Conservation (phyloP, 1,139 yeast genomes). For the Yarrowia galli region DNA sequence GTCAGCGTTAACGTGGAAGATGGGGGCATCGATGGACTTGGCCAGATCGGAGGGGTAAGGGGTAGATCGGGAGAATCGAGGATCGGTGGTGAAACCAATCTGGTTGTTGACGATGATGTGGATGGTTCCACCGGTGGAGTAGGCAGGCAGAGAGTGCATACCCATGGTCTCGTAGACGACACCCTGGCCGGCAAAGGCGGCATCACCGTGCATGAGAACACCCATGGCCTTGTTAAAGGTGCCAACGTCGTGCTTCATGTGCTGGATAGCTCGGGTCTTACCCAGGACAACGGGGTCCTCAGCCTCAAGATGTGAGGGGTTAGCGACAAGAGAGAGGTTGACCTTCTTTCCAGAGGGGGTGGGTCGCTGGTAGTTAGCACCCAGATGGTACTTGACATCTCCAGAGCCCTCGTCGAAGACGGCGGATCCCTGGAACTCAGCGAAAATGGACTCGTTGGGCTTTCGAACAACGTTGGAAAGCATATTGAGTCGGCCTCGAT, state of each 20-base stretch:
- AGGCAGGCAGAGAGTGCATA: slow-evolving; percentile 88
- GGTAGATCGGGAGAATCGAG: slow-evolving; percentile 96
- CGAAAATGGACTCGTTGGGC: slow-evolving; percentile 96
- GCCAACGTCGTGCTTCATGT: slow-evolving; percentile 85
- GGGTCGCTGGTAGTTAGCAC: slow-evolving; percentile 99
- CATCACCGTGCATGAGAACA: slow-evolving; percentile 96
- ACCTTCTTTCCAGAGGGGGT: slow-evolving; percentile 98
- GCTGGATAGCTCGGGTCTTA: slow-evolving; percentile 96
- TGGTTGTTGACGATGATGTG: slow-evolving; percentile 97
- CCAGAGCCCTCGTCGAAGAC: slow-evolving; percentile 89
- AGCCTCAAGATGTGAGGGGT: slow-evolving; percentile 98
- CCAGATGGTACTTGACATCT: slow-evolving; percentile 98
- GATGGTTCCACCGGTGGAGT: slow-evolving; percentile 97
- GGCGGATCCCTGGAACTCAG: slow-evolving; percentile 92
- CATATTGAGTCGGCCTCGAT: slow-evolving; percentile 98
- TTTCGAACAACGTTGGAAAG: slow-evolving; percentile 97
- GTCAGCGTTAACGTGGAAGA: slow-evolving; percentile 98
- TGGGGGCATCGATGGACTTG: slow-evolving; percentile 95
- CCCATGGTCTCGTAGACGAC: slow-evolving; percentile 99
- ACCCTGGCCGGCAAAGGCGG: slow-evolving; percentile 99
- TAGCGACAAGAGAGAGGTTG: slow-evolving; percentile 93
- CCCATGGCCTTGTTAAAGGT: slow-evolving; percentile 87
- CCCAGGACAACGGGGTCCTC: slow-evolving; percentile 99
- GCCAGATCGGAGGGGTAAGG: slow-evolving; percentile 98
- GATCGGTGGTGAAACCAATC: slow-evolving; percentile 99